A percentile compares a stretch with the other conserved stretches of the same genome.
Evolutionary conservation across 2,329 filamentous ascomycete genomes (phyloP).

Genomic region (Epichloe gansuensis): DNA sequence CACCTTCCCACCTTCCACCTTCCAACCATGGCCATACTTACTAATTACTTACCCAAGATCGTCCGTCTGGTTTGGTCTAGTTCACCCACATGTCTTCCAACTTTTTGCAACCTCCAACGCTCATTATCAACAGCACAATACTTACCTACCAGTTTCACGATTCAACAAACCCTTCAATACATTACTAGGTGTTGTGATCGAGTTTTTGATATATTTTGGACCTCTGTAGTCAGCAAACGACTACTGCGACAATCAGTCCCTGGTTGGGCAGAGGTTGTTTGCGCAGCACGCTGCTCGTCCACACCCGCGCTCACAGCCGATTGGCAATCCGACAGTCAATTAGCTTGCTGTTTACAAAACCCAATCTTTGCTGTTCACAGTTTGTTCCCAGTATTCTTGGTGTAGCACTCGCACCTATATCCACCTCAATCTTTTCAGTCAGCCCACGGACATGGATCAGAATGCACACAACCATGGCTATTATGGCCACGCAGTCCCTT

Average conservation of each 20-base stretch:
- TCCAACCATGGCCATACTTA: too few relatives aligned
- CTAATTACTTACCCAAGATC: too few relatives aligned
- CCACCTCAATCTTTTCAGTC: background rate
- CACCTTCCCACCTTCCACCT: too few relatives aligned
- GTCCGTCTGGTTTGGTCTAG: background rate
- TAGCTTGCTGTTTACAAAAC: too few relatives aligned
- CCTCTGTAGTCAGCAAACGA: background rate
- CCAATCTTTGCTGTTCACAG: too few relatives aligned
- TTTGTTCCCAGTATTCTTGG: too few relatives aligned
- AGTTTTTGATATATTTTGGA: background rate
- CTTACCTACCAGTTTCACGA: too few relatives aligned
- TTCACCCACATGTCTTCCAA: background rate
- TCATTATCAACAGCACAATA: background rate
- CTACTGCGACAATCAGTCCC: too few relatives aligned
- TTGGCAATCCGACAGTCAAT: too few relatives aligned
- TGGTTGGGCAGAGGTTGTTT: background rate
- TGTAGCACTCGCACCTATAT: too few relatives aligned
- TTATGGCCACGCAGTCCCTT: constrained; percentile 18
- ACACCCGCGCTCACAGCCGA: background rate
- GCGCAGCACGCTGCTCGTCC: background rate
- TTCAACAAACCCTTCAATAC: too few relatives aligned
- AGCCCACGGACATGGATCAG: constrained; percentile 16
- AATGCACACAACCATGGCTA: constrained; percentile 12
- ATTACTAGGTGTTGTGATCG: background rate
- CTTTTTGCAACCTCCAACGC: background rate